Evolutionary conservation across 78 protist genomes (phyloP), one percentile per base, ranked within the genome.

Genomic region (Fonticula alba): DNA sequence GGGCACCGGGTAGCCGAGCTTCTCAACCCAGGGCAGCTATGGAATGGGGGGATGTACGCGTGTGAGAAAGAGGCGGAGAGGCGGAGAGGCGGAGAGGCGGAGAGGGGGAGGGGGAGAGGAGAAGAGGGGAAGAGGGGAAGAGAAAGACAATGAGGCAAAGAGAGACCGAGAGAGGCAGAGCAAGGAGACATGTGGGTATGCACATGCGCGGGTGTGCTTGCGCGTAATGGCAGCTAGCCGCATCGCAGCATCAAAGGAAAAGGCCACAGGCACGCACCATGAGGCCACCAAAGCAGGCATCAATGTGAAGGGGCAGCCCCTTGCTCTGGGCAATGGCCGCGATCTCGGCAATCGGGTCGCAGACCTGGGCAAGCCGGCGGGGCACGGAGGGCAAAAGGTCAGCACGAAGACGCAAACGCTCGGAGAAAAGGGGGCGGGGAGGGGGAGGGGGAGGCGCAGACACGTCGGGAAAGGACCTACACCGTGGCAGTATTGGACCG

Each of bases 281-380:
- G 36, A 60, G 60, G 40, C 80, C 80, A 37, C 80, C 80, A n/a
- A 74, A 9, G 57, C 80, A 74, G 5, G 80, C 62, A 32, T 74
- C 80, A 15, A 74, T 67, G 27, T 74, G 72, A 50, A 74, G 40
- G 31, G 57, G 56, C 33, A 75, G 1, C 38, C 47, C 57, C 43
- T n/a, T 13, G 15, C 2, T 6, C n/a, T 3, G 24, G 15, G 71
- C 74, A 0, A 74, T 4, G 41, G 40, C 68, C 2, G 69, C 35
- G 17, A 68, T 1, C 37, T 6, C 55, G n/a, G 2, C 50, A n/a
- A 74, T 35, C 3, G 72, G 72, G 36, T 74, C 80, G 19, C 67
- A 1, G 17, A 68, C 53, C 7, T 73, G 73, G 64, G 2, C 65
- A 15, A 71, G 68, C 41, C 1, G 60, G 24, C 13, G 47, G 17